These are phyloP conservation scores for Gnaphalium uliginosum DNA, from an alignment of 129 eudicot species.

Conservation along the genomic window DNA sequence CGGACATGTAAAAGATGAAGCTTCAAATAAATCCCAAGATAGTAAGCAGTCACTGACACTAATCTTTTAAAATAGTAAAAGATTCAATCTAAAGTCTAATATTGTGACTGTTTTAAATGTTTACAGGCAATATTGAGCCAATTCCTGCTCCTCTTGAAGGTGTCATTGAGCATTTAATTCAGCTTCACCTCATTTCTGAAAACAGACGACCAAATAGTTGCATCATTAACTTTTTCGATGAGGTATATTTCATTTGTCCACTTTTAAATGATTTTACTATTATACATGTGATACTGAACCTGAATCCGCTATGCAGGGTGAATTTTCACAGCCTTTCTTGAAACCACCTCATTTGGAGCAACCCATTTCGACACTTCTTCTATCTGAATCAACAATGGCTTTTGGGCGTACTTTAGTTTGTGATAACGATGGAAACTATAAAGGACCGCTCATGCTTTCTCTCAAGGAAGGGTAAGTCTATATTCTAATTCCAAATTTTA, in stretches of 20 bases:
- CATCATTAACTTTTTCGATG: constrained; percentile 88
- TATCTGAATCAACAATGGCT: constrained; percentile 89
- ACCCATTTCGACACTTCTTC: constrained; percentile 80
- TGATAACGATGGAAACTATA: constrained; percentile 87
- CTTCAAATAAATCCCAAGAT: constrained; percentile 47
- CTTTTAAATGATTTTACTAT: not conserved
- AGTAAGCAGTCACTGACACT: constrained; percentile 37
- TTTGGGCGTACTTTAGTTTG: constrained; percentile 83
- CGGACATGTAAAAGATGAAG: constrained; percentile 78
- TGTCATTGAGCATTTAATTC: constrained; percentile 75
- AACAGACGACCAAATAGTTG: constrained; percentile 91
- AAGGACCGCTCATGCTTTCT: constrained; percentile 89
- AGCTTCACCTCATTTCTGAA: constrained; percentile 80
- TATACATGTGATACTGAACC: not conserved
- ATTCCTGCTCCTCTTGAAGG: constrained; percentile 86
- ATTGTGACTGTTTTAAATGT: not conserved
- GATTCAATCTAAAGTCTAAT: constrained; percentile 9
- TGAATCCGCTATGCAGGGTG: constrained; percentile 49
- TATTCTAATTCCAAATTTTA: not conserved
- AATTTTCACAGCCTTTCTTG: constrained; percentile 89
- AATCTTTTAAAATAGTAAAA: not conserved
- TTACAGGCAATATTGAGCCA: constrained; percentile 76
- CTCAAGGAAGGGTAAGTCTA: constrained; percentile 76
- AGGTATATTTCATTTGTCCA: constrained; percentile 43
- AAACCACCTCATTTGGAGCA: constrained; percentile 98